Base-by-base conservation (phyloP, 345 rosid species). In the Durio zibethinus region DNA sequence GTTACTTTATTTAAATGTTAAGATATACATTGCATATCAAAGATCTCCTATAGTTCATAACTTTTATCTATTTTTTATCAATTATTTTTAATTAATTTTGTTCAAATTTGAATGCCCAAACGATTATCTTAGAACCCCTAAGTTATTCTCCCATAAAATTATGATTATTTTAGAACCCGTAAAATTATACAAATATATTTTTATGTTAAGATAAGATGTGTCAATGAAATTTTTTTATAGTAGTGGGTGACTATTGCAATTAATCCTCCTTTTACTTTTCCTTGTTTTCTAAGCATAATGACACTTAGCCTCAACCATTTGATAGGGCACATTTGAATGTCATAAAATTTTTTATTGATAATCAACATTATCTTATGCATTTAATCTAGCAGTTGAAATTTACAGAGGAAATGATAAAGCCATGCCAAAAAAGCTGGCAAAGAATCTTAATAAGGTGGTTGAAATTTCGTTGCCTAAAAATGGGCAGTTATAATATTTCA, bases 371-470 rank as follows among this genome's bases (percentile, higher is more conserved):
- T 59, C 2, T 21, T 54, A 59, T 54, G 36, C 18, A 36, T 27
- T 60, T 4, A 60, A 60, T 64, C 69, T 21, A 20, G 69, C 45
- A 5, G 18, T 65, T 40, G 71, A 65, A 40, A 69, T 47, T 16
- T 15, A 14, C 4, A 48, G 15, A 11, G n/a, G n/a, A 18, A 33
- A 33, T 27, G 36, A 60, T 14, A 29, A 59, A 25, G 64, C 48
- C 29, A 20, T 16, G 23, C 21, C 66, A 16, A 16, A 29, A n/a
- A 10, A 57, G 10, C 67, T 31, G 5, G 7, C 7, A 52, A 38
- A 72, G 4, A 25, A 53, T n/a, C 29, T 73, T 33, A 73, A 73
- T 54, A 73, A 73, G 65, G 65, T 56, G 15, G 76, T 56, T 73
- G 76, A 73, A 56, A 23, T 25, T 56, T 56, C 31, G 11, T 21